Base-by-base conservation (phyloP, 495 filamentous ascomycete species). In the Parmelia sp. region DNA sequence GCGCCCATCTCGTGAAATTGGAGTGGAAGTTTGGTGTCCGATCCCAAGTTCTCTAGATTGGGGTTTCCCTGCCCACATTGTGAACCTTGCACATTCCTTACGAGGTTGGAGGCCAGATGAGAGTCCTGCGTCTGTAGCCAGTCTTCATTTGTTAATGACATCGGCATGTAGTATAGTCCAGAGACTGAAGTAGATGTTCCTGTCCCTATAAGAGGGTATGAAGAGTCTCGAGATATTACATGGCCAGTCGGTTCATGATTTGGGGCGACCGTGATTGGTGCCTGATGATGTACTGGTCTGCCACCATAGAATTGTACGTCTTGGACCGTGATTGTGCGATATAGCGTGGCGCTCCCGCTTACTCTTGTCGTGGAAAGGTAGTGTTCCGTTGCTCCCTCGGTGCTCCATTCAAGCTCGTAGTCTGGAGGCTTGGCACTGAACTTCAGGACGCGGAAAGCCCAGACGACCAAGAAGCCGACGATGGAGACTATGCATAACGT, bases 101-200 rank as follows among this genome's bases (percentile, higher is more conserved):
- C 6, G 36, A 44, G 23, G n/a, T 5, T 8, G 42, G 23, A 17
- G 11, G 27, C 23, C 19, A 14, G 31, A 25, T 23, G 25, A 17
- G 59, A 10, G n/a, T n/a, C 17, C 25, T 37, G 59, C 19, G 45
- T 49, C 6, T 23, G 8, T 31, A n/a, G 39, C 27, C 37, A 40
- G 12, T 4, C 49, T 19, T 21, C 23, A 12, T 10, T 19, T 12
- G 37, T 42, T 12, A 33, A 15, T 27, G 61, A 19, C 3, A 45
- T 45, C 29, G 61, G 51, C 5, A 57, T 33, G 37, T 35, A 21
- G 42, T 63, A 63, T 10, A 63, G 36, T 36, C 37, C 49, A 42
- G 61, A 23, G 25, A 44, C 57, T n/a, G 57, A 11, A 39, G 57
- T 12, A 25, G n/a, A 29, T 37, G 21, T 39, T 37, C 19, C 3